These are phyloP conservation scores for Peniophora sp. DNA, from an alignment of 1,284 basidiomycete genomes.

Conservation along the genomic window DNA sequence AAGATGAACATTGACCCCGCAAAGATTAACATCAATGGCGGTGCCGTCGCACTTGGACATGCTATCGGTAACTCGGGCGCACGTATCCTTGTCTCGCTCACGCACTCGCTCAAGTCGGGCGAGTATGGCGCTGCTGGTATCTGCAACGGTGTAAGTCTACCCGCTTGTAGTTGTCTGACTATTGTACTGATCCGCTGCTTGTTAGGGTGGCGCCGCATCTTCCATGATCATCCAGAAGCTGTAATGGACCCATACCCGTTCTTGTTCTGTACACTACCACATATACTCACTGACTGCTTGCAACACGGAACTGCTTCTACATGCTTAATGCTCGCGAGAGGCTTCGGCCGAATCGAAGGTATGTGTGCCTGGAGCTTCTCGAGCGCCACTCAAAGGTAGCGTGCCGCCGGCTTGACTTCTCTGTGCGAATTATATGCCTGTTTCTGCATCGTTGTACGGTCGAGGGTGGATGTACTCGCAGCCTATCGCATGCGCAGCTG, in stretches of 20 bases:
- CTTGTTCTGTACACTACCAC: too few relatives aligned
- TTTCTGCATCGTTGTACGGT: neutral
- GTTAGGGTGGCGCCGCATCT: slow-evolving; percentile 85
- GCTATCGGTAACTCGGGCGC: slow-evolving; percentile 95
- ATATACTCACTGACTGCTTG: too few relatives aligned
- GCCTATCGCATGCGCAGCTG: too few relatives aligned
- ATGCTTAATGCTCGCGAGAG: too few relatives aligned
- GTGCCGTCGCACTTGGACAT: slow-evolving; percentile 90
- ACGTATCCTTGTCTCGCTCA: slow-evolving; percentile 91
- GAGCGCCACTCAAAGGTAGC: too few relatives aligned
- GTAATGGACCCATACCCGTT: slow-evolving; percentile 26
- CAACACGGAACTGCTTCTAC: too few relatives aligned
- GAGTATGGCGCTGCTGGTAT: slow-evolving; percentile 96
- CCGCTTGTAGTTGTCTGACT: neutral
- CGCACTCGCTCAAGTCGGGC: slow-evolving; percentile 89
- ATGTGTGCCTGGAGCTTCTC: too few relatives aligned
- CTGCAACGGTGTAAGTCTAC: slow-evolving; percentile 83
- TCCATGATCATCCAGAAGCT: slow-evolving; percentile 86
- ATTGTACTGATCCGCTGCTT: slow-evolving; percentile 11
- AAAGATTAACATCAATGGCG: slow-evolving; percentile 92
- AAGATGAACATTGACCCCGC: slow-evolving; percentile 75
- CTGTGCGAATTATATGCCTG: neutral
- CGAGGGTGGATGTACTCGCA: too few relatives aligned
- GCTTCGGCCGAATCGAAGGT: too few relatives aligned
- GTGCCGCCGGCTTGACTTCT: neutral